These are phyloP conservation scores for Penicillium soppii DNA, from an alignment of 495 filamentous ascomycete species.

Conservation along the genomic window DNA sequence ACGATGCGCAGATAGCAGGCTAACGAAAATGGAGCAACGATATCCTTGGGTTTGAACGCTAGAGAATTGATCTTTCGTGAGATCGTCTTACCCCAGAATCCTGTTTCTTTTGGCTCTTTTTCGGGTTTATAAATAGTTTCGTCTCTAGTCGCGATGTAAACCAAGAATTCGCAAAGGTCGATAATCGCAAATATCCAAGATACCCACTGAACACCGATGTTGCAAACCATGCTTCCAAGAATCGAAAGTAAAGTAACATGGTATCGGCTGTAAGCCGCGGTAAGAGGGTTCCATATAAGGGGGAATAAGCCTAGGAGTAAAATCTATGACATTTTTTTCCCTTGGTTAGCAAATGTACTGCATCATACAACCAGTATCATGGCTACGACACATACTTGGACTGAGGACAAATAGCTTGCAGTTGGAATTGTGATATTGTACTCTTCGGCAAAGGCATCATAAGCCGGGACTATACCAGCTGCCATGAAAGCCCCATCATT, in stretches of 20 bases:
- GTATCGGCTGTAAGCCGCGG: slow-evolving; percentile 30
- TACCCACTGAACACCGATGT: slow-evolving; percentile 35
- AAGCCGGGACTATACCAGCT: slow-evolving; percentile 33
- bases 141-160: slow-evolving; percentile 24
- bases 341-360: neutral
- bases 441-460: slow-evolving; percentile 25
- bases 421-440: slow-evolving; percentile 25
- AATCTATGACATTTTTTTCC: slow-evolving; percentile 15
- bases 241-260: slow-evolving; percentile 30
- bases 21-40: slow-evolving; percentile 24
- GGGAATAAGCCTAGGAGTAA: slow-evolving; percentile 29
- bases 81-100: slow-evolving; percentile 15
- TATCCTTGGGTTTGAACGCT: slow-evolving; percentile 10
- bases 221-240: slow-evolving; percentile 32
- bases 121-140: slow-evolving; percentile 27
- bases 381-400: slow-evolving; percentile 20
- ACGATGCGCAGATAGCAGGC: slow-evolving; percentile 15
- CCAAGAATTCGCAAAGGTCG: slow-evolving; percentile 27
- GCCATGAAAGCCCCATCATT: slow-evolving; percentile 34
- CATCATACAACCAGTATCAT: neutral
- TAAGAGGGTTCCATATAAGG: slow-evolving; percentile 33
- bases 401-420: slow-evolving; percentile 31
- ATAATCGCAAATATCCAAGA: slow-evolving; percentile 39
- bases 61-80: slow-evolving; percentile 21
- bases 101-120: neutral